Conservation (phyloP, 164 flowering plant species). For the Stephania cephalantha region DNA sequence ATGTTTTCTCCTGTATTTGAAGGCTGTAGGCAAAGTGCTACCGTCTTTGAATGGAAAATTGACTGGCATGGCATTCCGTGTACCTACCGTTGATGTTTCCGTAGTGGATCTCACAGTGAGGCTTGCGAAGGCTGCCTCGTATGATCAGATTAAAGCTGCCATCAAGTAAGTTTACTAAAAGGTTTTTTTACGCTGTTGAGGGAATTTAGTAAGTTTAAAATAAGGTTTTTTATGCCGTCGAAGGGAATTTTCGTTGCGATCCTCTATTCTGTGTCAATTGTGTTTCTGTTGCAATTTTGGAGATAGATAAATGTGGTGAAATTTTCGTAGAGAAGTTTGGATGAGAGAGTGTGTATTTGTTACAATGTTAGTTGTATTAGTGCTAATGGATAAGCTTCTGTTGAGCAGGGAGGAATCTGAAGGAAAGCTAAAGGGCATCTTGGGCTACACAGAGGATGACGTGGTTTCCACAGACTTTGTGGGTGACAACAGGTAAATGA, state of each 20-base stretch:
- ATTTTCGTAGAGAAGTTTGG: neutral
- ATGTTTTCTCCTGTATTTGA: neutral
- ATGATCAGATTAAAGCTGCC: slow-evolving; percentile 58
- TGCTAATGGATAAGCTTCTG: neutral
- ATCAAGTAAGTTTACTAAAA: slow-evolving; percentile 42
- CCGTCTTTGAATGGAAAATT: slow-evolving; percentile 65
- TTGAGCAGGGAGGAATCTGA: slow-evolving; percentile 58
- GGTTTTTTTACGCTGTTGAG: neutral
- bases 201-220: slow-evolving; percentile 28
- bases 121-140: slow-evolving; percentile 54
- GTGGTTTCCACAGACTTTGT: slow-evolving; percentile 67
- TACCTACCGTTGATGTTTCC: slow-evolving; percentile 66
- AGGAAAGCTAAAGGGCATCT: slow-evolving; percentile 63
- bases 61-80: slow-evolving; percentile 81
- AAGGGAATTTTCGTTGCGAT: neutral
- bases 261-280: neutral
- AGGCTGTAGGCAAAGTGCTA: slow-evolving; percentile 83
- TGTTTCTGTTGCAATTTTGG: neutral
- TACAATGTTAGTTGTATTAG: neutral
- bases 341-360: too few relatives aligned
- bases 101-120: slow-evolving; percentile 77
- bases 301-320: neutral
- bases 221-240: neutral
- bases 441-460: slow-evolving; percentile 75
- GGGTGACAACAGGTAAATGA: slow-evolving; percentile 58